Conservation (phyloP, 768 basidiomycete species). For the Rubroboletus pulcherrimus region DNA sequence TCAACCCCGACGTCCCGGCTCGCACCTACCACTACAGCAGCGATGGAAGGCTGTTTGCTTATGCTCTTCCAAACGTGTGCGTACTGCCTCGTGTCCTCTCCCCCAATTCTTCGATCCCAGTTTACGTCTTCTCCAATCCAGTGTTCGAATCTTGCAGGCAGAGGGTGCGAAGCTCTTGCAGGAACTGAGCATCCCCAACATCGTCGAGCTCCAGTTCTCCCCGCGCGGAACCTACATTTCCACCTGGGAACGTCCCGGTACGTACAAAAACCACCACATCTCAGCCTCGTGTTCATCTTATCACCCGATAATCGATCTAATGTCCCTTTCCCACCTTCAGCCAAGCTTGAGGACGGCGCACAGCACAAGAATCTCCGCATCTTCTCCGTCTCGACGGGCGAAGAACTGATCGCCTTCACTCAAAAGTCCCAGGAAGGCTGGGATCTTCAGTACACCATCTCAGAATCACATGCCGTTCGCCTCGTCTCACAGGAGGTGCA, state of each 20-base stretch:
- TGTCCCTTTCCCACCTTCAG: constrained; percentile 27
- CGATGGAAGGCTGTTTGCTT: constrained; percentile 85
- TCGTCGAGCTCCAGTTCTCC: constrained; percentile 86
- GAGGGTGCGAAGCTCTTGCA: constrained; percentile 68
- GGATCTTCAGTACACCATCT: constrained; percentile 88
- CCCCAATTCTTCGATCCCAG: constrained; percentile 8
- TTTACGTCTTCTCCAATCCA: constrained; percentile 28
- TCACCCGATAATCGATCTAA: constrained; percentile 13
- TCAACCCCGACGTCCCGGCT: constrained; percentile 64
- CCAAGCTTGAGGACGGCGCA: constrained; percentile 84
- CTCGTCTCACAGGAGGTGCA: constrained; percentile 80
- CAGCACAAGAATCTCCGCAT: constrained; percentile 94
- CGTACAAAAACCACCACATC: constrained; percentile 20
- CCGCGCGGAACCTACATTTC: constrained; percentile 91
- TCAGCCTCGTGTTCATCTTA: constrained; percentile 23
- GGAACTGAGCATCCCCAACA: constrained; percentile 69
- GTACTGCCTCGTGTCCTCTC: constrained; percentile 32
- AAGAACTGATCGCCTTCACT: constrained; percentile 81
- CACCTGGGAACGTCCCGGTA: constrained; percentile 90
- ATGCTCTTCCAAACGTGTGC: constrained; percentile 71
- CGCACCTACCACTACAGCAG: constrained; percentile 78
- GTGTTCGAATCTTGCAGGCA: constrained; percentile 75
- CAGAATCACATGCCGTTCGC: constrained; percentile 81
- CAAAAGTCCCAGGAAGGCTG: constrained; percentile 92
- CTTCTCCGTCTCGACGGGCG: constrained; percentile 81